Conservation (phyloP, 305 asterid species). For the Euphrasia arctica region DNA sequence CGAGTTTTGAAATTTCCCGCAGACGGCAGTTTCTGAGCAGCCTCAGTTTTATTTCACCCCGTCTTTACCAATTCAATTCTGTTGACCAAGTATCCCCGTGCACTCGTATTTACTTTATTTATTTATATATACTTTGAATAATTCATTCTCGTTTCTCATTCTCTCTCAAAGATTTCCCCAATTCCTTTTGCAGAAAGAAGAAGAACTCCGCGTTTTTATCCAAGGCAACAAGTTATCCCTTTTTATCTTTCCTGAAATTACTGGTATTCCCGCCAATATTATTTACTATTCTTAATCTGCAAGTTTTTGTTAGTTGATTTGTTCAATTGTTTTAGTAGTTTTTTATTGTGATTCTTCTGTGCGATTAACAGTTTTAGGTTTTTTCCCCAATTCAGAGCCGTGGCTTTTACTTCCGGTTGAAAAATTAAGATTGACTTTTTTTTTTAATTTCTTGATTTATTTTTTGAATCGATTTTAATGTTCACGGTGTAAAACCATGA, state of each 20-base stretch:
- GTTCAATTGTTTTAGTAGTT: too few species aligned
- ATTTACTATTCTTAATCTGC: neutral
- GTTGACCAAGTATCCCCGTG: neutral
- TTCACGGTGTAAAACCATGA: too few species aligned
- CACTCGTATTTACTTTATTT: neutral
- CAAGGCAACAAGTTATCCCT: slow-evolving; percentile 2
- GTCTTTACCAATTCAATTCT: neutral
- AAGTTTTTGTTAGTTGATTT: slow-evolving; percentile 1
- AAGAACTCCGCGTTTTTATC: neutral
- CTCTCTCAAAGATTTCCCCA: neutral
- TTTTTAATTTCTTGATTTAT: slow-evolving; percentile 9
- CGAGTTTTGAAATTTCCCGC: too few species aligned
- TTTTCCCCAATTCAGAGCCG: neutral
- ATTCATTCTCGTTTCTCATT: neutral
- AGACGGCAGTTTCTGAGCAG: neutral
- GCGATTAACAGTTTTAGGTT: neutral
- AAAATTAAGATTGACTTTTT: slow-evolving; percentile 21
- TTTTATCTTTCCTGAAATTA: slow-evolving; percentile 18
- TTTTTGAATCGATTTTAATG: slow-evolving; percentile 9
- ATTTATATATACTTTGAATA: neutral
- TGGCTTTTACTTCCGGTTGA: slow-evolving; percentile 18
- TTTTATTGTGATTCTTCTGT: neutral
- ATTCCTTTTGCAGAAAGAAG: too few species aligned
- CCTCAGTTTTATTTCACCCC: neutral
- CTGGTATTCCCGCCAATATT: slow-evolving; percentile 21